A percentile compares a stretch with the other conserved stretches of the same genome.
phyloP scores from a whole-genome alignment of 108 stramenopile species.

The Skeletonema marinoi region DNA sequence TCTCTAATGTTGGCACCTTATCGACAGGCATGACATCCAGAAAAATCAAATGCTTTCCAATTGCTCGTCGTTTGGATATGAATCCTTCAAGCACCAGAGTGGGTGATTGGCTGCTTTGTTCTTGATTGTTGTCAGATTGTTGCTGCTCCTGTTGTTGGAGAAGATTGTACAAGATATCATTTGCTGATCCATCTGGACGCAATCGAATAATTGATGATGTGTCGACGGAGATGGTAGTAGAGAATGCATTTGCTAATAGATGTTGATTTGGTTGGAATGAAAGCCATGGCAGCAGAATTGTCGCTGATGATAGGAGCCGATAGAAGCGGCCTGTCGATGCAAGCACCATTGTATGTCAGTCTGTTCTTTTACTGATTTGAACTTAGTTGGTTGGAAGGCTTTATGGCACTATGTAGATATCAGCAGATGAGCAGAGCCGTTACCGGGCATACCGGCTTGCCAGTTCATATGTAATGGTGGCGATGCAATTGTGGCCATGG shows the following conservation, averaged over 20 bases:
- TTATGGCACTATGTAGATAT: too few species aligned
- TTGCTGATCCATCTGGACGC: slow-evolving; percentile 8
- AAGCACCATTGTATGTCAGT: too few species aligned
- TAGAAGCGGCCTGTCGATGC: too few species aligned
- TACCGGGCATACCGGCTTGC: too few species aligned
- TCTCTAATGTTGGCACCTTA: slow-evolving; percentile 6
- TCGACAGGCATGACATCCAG: slow-evolving; percentile 17
- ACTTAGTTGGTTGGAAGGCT: too few species aligned
- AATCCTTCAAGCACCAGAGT: slow-evolving; percentile 25
- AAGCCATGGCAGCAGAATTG: neutral
- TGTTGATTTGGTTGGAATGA: neutral
- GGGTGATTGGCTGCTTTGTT: neutral
- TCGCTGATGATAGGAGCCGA: neutral
- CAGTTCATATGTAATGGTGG: too few species aligned
- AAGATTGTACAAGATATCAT: slow-evolving; percentile 15
- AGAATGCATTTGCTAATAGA: neutral
- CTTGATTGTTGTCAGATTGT: neutral
- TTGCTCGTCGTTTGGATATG: slow-evolving; percentile 21
- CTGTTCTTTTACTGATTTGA: too few species aligned
- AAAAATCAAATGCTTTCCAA: slow-evolving; percentile 32
- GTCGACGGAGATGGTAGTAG: neutral
- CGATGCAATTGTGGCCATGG: too few species aligned
- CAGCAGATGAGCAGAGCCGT: too few species aligned
- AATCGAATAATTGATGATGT: slow-evolving; percentile 13
- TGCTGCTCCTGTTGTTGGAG: neutral